These are phyloP conservation scores for Puccinia brachypodii DNA, from an alignment of 1,284 basidiomycete species.

Conservation along the genomic window DNA sequence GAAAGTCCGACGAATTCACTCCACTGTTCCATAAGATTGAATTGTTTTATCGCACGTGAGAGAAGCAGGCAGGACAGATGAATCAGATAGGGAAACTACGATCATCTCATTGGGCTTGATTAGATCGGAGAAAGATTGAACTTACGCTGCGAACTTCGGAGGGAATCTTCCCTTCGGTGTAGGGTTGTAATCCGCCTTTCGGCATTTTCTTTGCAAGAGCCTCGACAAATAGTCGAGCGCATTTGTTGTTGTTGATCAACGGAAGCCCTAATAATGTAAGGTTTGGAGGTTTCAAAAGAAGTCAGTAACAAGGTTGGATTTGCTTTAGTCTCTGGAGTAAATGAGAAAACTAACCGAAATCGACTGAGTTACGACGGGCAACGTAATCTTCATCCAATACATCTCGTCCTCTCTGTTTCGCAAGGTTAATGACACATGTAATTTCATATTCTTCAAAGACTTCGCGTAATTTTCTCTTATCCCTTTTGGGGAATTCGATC, in stretches of 20 bases:
- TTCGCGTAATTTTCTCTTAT: conserved; percentile 91
- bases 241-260: conserved; percentile 84
- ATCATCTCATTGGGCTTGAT: not conserved
- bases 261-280: conserved; percentile 64
- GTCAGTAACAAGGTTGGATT: conserved; percentile 40
- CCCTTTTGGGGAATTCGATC: conserved; percentile 94
- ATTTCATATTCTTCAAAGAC: conserved; percentile 85
- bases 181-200: conserved; percentile 74
- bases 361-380: conserved; percentile 68
- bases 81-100: not conserved
- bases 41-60: not conserved
- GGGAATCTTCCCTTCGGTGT: conserved; percentile 87
- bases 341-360: conserved; percentile 27
- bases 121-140: not conserved
- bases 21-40: conserved; percentile 16
- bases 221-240: conserved; percentile 87
- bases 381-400: conserved; percentile 94
- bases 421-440: conserved; percentile 91
- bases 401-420: conserved; percentile 73
- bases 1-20: conserved; percentile 48
- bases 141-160: conserved; percentile 67
- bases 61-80: not conserved
- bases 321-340: not conserved
- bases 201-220: conserved; percentile 84
- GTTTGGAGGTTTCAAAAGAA: conserved; percentile 34